These are phyloP conservation scores for Colletotrichum sp. DNA, from an alignment of 2,329 filamentous ascomycete species.

Conservation along the genomic window DNA sequence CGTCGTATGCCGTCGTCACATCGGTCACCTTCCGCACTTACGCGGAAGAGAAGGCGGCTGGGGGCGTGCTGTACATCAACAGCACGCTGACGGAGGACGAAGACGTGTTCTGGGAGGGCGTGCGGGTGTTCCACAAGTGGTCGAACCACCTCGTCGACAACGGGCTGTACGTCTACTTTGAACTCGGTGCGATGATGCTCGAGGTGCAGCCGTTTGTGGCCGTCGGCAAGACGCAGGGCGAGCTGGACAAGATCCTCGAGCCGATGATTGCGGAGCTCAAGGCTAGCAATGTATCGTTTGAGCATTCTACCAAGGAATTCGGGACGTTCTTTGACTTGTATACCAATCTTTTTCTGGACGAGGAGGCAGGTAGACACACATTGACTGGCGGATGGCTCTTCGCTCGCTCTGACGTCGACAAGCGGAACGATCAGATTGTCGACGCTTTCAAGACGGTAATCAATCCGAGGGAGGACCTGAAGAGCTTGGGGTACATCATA, in stretches of 20 bases:
- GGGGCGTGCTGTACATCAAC: slow-evolving; percentile 44
- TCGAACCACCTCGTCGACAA: slow-evolving; percentile 42
- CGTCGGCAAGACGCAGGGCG: neutral
- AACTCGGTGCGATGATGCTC: neutral
- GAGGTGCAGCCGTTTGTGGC: neutral
- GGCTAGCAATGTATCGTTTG: neutral
- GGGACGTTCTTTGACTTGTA: slow-evolving; percentile 34
- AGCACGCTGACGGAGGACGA: slow-evolving; percentile 27
- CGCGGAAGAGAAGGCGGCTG: slow-evolving; percentile 43
- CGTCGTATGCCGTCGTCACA: slow-evolving; percentile 55
- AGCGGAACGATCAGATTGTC: slow-evolving; percentile 26
- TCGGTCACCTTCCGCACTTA: slow-evolving; percentile 59
- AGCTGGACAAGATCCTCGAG: neutral
- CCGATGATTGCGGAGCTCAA: neutral
- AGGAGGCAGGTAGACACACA: slow-evolving; percentile 34
- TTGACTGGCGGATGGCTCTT: slow-evolving; percentile 43
- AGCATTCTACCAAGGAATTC: neutral
- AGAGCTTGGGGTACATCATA: slow-evolving; percentile 15
- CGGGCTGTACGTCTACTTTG: slow-evolving; percentile 47
- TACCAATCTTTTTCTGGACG: slow-evolving; percentile 38
- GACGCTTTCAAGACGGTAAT: neutral
- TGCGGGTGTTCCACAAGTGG: slow-evolving; percentile 51
- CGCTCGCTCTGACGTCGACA: slow-evolving; percentile 36
- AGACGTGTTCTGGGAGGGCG: slow-evolving; percentile 49
- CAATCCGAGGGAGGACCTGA: neutral